Base-by-base conservation (phyloP, 2,329 filamentous ascomycete species). In the Neonectria magnoliae region DNA sequence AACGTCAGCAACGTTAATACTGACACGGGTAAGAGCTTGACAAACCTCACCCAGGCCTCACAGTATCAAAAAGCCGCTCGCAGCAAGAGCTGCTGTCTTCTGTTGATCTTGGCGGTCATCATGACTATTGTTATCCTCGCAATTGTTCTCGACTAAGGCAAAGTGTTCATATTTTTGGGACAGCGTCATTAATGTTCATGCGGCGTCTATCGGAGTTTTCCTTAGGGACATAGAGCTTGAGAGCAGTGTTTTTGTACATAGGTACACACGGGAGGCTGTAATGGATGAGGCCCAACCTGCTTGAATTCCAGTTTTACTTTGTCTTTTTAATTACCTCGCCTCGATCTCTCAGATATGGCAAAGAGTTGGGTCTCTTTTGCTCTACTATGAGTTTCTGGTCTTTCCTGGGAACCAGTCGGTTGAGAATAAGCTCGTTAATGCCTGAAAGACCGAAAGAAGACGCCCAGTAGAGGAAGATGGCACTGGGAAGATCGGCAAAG, bases 61-160 rank as follows among this genome's bases (percentile, higher is more conserved):
- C 86, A 93, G 73, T 97, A 98, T 80, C 97, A 99, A 84, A 97
- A 94, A 86, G 94, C 93, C 67, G 96, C 96, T 29, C 88, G 97
- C 69, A 96, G 93, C 81, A 98, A 97, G 85, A 93, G 93, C 44
- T 99, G 95, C 78, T 98, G 94, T 78, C 82, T 99, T 77, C 81
- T 99, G 75, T 81, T 99, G 55, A 95, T 99, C 65, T 79, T 99
- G 75, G 91, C 92, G 1, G 88, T 99, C 52, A 96, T 99, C 64
- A 79, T 98, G 74, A 91, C 93, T 4, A 93, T 99, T 71, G 90
- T 99, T 48, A 85, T 99, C 64, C 81, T 99, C 71, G 97, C 96
- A 14, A 92, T 95, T 57, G 89, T 94, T 56, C 77, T 97, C 73
- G 91, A 92, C 62, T 97, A 74, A 57, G 71, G 60, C 59, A 54